A percentile compares a stretch with the other conserved stretches of the same genome.
phyloP scores from a whole-genome alignment of 2,329 filamentous ascomycete genomes.

The Diaporthe sp. region DNA sequence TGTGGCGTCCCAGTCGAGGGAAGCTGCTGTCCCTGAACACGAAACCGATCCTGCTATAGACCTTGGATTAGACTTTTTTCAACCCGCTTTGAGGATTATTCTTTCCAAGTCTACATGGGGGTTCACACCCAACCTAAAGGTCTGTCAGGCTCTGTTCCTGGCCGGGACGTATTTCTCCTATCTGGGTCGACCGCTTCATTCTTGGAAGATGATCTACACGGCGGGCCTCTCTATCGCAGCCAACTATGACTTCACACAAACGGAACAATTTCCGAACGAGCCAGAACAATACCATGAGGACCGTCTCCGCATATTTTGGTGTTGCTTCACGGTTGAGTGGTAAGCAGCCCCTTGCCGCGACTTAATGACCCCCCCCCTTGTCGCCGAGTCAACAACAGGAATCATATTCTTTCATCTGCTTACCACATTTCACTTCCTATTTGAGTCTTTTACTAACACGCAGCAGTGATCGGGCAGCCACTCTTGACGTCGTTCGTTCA shows the following conservation, averaged over 20 bases:
- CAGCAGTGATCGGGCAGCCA: slow-evolving; percentile 76
- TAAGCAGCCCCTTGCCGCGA: slow-evolving; percentile 50
- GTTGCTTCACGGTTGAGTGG: slow-evolving; percentile 80
- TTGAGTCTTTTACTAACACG: slow-evolving; percentile 36
- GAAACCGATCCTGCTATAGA: slow-evolving; percentile 43
- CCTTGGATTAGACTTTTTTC: slow-evolving; percentile 52
- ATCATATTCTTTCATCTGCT: neutral
- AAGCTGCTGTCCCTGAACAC: slow-evolving; percentile 2
- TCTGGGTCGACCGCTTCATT: slow-evolving; percentile 54
- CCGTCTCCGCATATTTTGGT: slow-evolving; percentile 76
- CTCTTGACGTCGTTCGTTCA: slow-evolving; percentile 62
- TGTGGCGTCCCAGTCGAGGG: slow-evolving; percentile 42
- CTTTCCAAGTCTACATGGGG: slow-evolving; percentile 51
- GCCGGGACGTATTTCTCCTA: slow-evolving; percentile 55
- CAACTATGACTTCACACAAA: neutral
- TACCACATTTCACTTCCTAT: neutral
- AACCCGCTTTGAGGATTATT: slow-evolving; percentile 53
- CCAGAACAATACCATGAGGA: slow-evolving; percentile 55
- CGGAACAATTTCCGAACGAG: slow-evolving; percentile 2
- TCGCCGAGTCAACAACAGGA: neutral
- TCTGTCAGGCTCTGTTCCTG: slow-evolving; percentile 54
- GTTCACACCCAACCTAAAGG: slow-evolving; percentile 49
- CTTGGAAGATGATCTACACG: slow-evolving; percentile 52
- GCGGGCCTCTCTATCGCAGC: slow-evolving; percentile 44
- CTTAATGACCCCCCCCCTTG: neutral